A percentile compares a stretch with the other conserved stretches of the same genome.
Conservation (phyloP, 108 stramenopile species). For the Cyclotella cryptica region DNA sequence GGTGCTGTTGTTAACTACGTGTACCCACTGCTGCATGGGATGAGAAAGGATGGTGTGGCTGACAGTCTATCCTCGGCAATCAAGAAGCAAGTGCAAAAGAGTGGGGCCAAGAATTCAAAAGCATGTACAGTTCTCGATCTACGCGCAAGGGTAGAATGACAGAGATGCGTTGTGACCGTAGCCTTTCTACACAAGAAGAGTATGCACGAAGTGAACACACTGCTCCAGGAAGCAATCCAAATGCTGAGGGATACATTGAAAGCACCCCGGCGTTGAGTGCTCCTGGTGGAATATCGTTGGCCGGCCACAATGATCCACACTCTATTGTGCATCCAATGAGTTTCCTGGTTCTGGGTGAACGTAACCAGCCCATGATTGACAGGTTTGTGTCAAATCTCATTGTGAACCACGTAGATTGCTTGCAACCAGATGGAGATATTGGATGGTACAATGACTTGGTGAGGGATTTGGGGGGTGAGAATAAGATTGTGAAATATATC, state of each 20-base stretch:
- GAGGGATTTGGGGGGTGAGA: slow-evolving; percentile 4
- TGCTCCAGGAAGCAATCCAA: slow-evolving; percentile 1
- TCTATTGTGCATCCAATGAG: neutral
- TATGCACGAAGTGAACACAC: slow-evolving; percentile 28
- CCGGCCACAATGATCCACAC: slow-evolving; percentile 9
- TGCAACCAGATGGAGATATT: slow-evolving; percentile 11
- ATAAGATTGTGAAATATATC: slow-evolving; percentile 3
- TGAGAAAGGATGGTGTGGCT: slow-evolving; percentile 15
- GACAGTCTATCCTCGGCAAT: neutral
- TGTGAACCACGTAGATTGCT: neutral
- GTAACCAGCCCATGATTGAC: neutral
- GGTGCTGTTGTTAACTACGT: slow-evolving; percentile 4
- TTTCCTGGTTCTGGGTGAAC: neutral
- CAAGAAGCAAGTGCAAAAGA: slow-evolving; percentile 1
- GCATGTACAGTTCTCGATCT: neutral
- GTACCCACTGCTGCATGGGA: neutral
- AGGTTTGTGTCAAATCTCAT: slow-evolving; percentile 8
- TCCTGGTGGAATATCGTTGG: slow-evolving; percentile 14
- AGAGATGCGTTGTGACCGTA: slow-evolving; percentile 4
- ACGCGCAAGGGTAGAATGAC: slow-evolving; percentile 9
- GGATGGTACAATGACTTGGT: slow-evolving; percentile 11
- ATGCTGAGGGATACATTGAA: slow-evolving; percentile 32
- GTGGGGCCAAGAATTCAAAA: neutral
- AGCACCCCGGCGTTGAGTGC: slow-evolving; percentile 15
- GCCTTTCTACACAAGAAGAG: slow-evolving; percentile 14